A percentile compares a stretch with the other conserved stretches of the same genome.
These are phyloP conservation scores for Camellia lanceoleosa DNA, from an alignment of 148 eudicot genomes.

Conservation along the genomic window DNA sequence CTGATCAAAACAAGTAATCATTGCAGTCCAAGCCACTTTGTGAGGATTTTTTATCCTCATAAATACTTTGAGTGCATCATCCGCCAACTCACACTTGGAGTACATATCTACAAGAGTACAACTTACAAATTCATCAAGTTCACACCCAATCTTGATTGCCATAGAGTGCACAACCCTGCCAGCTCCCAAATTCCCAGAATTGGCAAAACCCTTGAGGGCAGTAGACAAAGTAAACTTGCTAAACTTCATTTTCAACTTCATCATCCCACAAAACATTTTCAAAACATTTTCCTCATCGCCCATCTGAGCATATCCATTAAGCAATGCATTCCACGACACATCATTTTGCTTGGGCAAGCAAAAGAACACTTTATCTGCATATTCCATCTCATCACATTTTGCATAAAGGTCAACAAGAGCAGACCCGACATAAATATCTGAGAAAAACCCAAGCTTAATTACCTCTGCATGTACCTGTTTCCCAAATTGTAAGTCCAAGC, in stretches of 20 bases:
- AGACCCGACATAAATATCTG: too few relatives aligned
- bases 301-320: too few relatives aligned
- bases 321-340: too few relatives aligned
- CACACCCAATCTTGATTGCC: slow-evolving; percentile 35
- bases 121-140: slow-evolving; percentile 35
- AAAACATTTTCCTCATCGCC: too few relatives aligned
- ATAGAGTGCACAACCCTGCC: slow-evolving; percentile 38
- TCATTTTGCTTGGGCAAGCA: too few relatives aligned
- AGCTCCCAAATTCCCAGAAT: slow-evolving; percentile 9
- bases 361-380: too few relatives aligned
- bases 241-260: slow-evolving; percentile 27
- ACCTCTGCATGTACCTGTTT: too few relatives aligned
- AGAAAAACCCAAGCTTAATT: too few relatives aligned
- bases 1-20: slow-evolving; percentile 41
- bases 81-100: slow-evolving; percentile 36
- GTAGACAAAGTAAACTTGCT: slow-evolving; percentile 41
- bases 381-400: too few relatives aligned
- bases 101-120: slow-evolving; percentile 48
- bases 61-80: slow-evolving; percentile 37
- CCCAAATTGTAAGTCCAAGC: slow-evolving; percentile 3
- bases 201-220: slow-evolving; percentile 32
- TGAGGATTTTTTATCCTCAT: slow-evolving; percentile 27
- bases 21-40: slow-evolving; percentile 41
- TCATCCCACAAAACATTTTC: slow-evolving; percentile 15
- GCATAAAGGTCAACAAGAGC: too few relatives aligned